Conservation (phyloP, 2,329 filamentous ascomycete genomes). For the Alternaria brassicicola region DNA sequence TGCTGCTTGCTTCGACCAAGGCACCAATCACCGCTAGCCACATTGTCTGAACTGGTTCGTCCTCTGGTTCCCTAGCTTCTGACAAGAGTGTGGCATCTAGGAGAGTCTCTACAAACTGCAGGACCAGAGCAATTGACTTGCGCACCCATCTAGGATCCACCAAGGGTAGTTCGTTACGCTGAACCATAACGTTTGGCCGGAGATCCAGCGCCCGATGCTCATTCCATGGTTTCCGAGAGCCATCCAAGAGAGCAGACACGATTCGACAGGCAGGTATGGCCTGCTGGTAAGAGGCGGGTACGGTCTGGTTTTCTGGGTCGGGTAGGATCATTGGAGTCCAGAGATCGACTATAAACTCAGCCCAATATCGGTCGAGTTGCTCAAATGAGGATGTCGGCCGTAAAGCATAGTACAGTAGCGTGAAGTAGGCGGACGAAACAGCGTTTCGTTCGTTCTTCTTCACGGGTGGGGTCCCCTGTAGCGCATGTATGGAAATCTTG, state of each 20-base stretch:
- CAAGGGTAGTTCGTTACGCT: constrained; percentile 76
- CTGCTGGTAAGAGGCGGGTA: constrained; percentile 25
- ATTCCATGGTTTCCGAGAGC: constrained; percentile 69
- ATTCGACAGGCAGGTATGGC: constrained; percentile 60
- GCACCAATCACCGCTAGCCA: constrained; percentile 68
- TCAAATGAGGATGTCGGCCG: constrained; percentile 69
- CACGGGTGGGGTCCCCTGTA: constrained; percentile 63
- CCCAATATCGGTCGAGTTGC: constrained; percentile 81
- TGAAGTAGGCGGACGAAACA: constrained; percentile 75
- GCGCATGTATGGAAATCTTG: constrained; percentile 35
- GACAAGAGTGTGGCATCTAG: constrained; percentile 59
- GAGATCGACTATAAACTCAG: constrained; percentile 70
- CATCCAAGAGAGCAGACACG: constrained; percentile 74
- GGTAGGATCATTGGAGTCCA: constrained; percentile 51
- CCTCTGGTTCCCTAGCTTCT: constrained; percentile 38
- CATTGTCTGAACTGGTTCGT: constrained; percentile 61
- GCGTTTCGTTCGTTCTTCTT: constrained; percentile 65
- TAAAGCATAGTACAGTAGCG: constrained; percentile 55
- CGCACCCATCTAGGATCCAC: constrained; percentile 89
- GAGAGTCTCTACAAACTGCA: constrained; percentile 64
- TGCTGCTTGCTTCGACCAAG: constrained; percentile 71
- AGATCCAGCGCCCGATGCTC: constrained; percentile 71
- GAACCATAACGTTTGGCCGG: constrained; percentile 52
- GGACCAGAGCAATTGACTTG: constrained; percentile 69
- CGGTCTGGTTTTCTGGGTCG: background rate